Conservation (phyloP, 2,329 filamentous ascomycete species). For the Fusarium nodosum region DNA sequence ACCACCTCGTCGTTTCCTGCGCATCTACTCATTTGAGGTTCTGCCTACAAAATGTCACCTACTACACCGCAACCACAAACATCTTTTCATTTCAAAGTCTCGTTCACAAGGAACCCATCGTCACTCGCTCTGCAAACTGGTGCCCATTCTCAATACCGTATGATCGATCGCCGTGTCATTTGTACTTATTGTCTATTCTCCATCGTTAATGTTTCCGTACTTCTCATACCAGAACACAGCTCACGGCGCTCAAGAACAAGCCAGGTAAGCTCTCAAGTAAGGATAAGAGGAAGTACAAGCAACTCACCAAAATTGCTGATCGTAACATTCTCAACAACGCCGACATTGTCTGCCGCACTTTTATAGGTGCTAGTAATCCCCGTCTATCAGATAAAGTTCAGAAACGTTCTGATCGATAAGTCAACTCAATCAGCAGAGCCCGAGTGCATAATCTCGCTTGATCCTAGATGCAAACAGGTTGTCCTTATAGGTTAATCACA, state of each 20-base stretch:
- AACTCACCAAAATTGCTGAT: conserved; percentile 92
- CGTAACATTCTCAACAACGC: conserved; percentile 95
- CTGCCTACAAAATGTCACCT: too few relatives aligned
- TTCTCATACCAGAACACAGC: conserved; percentile 87
- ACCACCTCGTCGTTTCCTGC: too few relatives aligned
- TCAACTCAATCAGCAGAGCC: conserved; percentile 98
- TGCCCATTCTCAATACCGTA: too few relatives aligned
- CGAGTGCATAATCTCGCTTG: conserved; percentile 98
- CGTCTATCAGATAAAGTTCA: conserved; percentile 97
- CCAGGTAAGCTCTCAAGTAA: conserved; percentile 92
- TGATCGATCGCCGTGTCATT: too few relatives aligned
- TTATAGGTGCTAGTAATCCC: conserved; percentile 95
- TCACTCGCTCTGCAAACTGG: too few relatives aligned
- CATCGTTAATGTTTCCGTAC: too few relatives aligned
- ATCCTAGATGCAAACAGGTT: conserved; percentile 97
- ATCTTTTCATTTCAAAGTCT: too few relatives aligned
- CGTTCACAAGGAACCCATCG: too few relatives aligned
- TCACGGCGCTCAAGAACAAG: conserved; percentile 92
- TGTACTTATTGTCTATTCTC: too few relatives aligned
- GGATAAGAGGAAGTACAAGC: conserved; percentile 98
- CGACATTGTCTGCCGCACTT: conserved; percentile 98
- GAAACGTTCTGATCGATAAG: conserved; percentile 97
- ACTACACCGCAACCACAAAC: too few relatives aligned
- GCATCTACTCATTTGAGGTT: too few relatives aligned
- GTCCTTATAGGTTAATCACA: conserved; percentile 97